Evolutionary conservation across 2,329 filamentous ascomycete species (phyloP).

Genomic region (Zalaria obscura): DNA sequence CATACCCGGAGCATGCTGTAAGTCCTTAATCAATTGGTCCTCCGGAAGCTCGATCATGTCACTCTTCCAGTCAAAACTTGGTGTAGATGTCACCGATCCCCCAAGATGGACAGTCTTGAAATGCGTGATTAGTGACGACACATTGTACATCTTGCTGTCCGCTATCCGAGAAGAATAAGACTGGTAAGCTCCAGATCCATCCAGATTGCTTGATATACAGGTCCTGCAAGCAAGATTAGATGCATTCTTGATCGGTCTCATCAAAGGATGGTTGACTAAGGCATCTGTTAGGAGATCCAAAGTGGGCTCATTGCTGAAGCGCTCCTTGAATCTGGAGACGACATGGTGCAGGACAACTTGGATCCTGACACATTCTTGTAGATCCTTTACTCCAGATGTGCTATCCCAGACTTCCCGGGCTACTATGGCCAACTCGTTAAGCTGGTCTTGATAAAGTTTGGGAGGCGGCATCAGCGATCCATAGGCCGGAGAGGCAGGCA

Average conservation of each 20-base stretch:
- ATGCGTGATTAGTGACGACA: constrained; percentile 45
- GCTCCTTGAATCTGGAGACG: constrained; percentile 40
- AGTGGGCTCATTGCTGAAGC: constrained; percentile 42
- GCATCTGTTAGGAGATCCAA: constrained; percentile 40
- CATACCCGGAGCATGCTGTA: constrained; percentile 40
- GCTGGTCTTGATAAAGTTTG: constrained; percentile 1
- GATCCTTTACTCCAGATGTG: constrained; percentile 43
- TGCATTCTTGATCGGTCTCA: constrained; percentile 28
- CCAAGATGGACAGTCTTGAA: constrained; percentile 42
- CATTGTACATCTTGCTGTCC: constrained; percentile 25
- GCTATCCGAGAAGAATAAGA: constrained; percentile 21
- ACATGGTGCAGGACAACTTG: constrained; percentile 51
- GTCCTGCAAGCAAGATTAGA: constrained; percentile 29
- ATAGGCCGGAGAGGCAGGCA: not conserved
- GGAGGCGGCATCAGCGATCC: not conserved
- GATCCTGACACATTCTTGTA: constrained; percentile 48
- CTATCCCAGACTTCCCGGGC: constrained; percentile 50
- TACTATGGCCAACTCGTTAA: constrained; percentile 30
- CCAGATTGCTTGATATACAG: constrained; percentile 12
- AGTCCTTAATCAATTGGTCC: constrained; percentile 30
- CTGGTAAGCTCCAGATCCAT: constrained; percentile 14
- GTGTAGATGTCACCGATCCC: constrained; percentile 11
- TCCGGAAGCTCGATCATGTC: constrained; percentile 49
- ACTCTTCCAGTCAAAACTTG: constrained; percentile 40
- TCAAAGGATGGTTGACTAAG: constrained; percentile 25